phyloP scores from a whole-genome alignment of 768 basidiomycete genomes.

The Mycena floridula region DNA sequence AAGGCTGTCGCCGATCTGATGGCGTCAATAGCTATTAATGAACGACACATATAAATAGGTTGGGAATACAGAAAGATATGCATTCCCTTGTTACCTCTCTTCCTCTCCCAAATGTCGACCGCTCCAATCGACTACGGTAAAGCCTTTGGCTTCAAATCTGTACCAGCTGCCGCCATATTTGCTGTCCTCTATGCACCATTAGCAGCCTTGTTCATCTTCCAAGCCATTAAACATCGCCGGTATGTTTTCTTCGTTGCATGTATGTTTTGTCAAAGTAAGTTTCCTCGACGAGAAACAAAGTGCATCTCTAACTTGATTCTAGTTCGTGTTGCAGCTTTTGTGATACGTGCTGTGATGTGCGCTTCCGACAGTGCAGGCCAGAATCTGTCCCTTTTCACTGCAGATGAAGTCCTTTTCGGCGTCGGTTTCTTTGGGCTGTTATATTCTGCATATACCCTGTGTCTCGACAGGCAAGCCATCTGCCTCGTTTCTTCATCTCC shows the following conservation, averaged over 20 bases:
- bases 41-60: too few species aligned
- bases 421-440: conserved; percentile 28
- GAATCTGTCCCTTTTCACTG: conserved; percentile 20
- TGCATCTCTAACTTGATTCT: too few species aligned
- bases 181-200: conserved; percentile 20
- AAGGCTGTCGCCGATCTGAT: too few species aligned
- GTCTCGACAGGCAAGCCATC: conserved; percentile 27
- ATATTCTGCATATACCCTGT: conserved; percentile 25
- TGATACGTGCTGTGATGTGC: conserved; percentile 20
- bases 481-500: too few species aligned
- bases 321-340: conserved; percentile 24
- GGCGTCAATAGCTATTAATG: too few species aligned
- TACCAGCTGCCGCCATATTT: conserved; percentile 19
- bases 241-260: conserved; percentile 19
- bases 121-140: conserved; percentile 17
- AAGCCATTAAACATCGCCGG: conserved; percentile 13
- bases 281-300: too few species aligned
- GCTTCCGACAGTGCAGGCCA: conserved; percentile 16
- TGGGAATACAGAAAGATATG: too few species aligned
- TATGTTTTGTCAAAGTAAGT: conserved; percentile 23
- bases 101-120: too few species aligned
- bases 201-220: conserved; percentile 13
- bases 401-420: conserved; percentile 20
- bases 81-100: too few species aligned
- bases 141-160: conserved; percentile 12